Conservation (phyloP, 2,329 filamentous ascomycete genomes). For the Hymenoscyphus occultus region DNA sequence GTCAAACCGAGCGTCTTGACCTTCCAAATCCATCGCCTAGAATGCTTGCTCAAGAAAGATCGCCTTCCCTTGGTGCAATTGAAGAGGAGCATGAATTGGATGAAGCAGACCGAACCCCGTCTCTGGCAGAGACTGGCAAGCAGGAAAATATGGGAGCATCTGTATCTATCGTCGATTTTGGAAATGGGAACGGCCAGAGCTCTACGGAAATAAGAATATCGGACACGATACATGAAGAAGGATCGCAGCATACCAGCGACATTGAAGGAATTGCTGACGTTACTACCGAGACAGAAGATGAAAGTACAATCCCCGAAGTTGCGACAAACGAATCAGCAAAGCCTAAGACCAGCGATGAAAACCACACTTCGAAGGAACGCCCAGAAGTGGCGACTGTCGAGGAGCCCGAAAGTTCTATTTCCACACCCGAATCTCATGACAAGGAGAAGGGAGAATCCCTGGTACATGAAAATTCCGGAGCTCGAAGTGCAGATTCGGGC, state of each 20-base stretch:
- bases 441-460: not conserved
- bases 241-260: not conserved
- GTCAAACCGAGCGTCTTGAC: constrained; percentile 10
- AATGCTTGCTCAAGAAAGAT: constrained; percentile 19
- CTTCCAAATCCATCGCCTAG: constrained; percentile 17
- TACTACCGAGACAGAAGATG: not conserved
- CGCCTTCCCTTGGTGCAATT: constrained; percentile 29
- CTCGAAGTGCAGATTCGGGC: not conserved
- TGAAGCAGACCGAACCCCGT: constrained; percentile 4
- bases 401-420: not conserved
- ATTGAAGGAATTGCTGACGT: not conserved
- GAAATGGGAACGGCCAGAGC: not conserved
- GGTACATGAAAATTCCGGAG: not conserved
- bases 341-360: not conserved
- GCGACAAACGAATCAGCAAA: not conserved
- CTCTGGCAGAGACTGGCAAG: not conserved
- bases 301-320: not conserved
- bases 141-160: not conserved
- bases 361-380: not conserved
- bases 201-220: not conserved
- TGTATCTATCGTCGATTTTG: not conserved
- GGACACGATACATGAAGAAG: not conserved
- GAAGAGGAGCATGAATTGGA: constrained; percentile 28
- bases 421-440: not conserved
- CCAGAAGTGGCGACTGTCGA: not conserved